Percentiles rank a stretch among this genome's conserved stretches.
These are phyloP conservation scores for Neckera pumila DNA, from an alignment of 225 moss, liverwort and hornwort genomes.

Conservation along the genomic window DNA sequence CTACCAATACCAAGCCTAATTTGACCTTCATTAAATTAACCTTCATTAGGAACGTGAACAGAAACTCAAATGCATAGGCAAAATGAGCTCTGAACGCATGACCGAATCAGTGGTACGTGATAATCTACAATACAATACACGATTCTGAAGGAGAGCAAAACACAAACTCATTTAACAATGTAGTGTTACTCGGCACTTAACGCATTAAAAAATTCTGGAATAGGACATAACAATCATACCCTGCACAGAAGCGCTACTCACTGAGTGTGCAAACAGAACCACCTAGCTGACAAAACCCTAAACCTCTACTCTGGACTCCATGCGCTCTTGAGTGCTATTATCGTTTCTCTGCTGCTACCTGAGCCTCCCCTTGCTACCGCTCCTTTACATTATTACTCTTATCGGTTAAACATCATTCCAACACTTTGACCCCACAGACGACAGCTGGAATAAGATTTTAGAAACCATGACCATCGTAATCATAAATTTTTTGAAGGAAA, in stretches of 20 bases:
- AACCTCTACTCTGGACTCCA: background rate
- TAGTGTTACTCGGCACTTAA: background rate
- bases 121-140: background rate
- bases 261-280: background rate
- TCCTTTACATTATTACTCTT: background rate
- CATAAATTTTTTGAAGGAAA: background rate
- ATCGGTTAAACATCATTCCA: background rate
- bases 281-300: background rate
- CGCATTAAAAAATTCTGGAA: background rate
- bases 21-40: background rate
- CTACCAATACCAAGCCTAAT: background rate
- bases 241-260: background rate
- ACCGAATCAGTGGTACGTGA: background rate
- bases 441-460: background rate
- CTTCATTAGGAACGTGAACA: background rate
- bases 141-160: background rate
- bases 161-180: background rate
- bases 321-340: background rate
- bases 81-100: background rate
- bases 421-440: background rate
- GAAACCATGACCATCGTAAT: background rate
- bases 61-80: background rate
- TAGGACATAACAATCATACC: background rate
- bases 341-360: background rate
- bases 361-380: background rate